phyloP scores from a whole-genome alignment of 2,329 filamentous ascomycete species.

The Xylaria sp. region DNA sequence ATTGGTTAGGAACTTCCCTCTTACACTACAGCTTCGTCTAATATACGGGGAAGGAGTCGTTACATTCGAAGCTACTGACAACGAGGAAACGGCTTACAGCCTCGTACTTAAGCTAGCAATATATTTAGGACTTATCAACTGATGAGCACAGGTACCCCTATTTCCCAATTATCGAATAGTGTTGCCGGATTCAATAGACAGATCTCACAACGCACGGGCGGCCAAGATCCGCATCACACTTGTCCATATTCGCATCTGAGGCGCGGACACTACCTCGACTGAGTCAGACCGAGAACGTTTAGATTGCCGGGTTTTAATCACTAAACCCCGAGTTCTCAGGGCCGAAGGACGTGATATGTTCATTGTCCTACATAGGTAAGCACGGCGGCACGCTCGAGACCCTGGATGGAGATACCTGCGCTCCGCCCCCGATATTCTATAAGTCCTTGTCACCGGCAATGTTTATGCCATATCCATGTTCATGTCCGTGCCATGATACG shows the following conservation, averaged over 20 bases:
- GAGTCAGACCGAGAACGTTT: conserved; percentile 18
- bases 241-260: conserved; percentile 6
- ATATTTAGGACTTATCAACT: neutral
- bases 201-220: conserved; percentile 8
- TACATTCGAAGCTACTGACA: neutral
- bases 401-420: neutral
- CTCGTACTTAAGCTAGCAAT: neutral
- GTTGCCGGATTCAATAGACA: neutral
- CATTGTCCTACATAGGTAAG: neutral
- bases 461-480: neutral
- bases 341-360: conserved; percentile 5
- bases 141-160: neutral
- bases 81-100: neutral
- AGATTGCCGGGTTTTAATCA: conserved; percentile 14
- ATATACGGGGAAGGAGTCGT: neutral
- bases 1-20: neutral
- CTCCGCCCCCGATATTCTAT: neutral
- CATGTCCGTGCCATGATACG: conserved; percentile 1
- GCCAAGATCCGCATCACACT: conserved; percentile 19
- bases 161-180: neutral
- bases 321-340: conserved; percentile 2
- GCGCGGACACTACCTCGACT: conserved; percentile 2
- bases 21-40: neutral
- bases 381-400: neutral
- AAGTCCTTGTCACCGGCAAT: neutral